Percentiles rank a stretch among this genome's conserved stretches.
phyloP scores from a whole-genome alignment of 2,329 filamentous ascomycete genomes.

The Dothidotthia symphoricarpi region DNA sequence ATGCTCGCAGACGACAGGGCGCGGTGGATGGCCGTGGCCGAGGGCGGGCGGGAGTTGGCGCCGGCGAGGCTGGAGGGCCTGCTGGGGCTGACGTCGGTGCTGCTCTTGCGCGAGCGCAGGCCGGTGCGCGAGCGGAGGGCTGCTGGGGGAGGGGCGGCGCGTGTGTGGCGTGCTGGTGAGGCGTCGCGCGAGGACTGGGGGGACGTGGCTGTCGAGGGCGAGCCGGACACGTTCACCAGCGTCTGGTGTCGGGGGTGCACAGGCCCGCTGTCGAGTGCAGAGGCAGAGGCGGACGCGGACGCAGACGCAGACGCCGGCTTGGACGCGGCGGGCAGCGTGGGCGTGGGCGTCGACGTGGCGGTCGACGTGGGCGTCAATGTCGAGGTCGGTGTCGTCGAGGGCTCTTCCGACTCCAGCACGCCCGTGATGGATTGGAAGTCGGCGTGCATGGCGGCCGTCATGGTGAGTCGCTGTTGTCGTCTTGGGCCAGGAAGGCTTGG shows the following conservation, averaged over 20 bases:
- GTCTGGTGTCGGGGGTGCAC: constrained; percentile 13
- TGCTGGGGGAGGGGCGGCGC: constrained; percentile 20
- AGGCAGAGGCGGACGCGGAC: constrained; percentile 6
- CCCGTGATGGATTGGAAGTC: constrained; percentile 41
- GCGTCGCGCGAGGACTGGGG: constrained; percentile 50
- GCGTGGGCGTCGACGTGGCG: constrained; percentile 12
- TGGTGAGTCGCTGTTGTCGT: neutral
- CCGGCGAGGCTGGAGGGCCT: constrained; percentile 38
- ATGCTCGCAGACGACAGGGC: constrained; percentile 67
- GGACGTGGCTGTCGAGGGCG: constrained; percentile 43
- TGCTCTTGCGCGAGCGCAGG: constrained; percentile 47
- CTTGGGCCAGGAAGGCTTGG: neutral
- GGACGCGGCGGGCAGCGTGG: constrained; percentile 9
- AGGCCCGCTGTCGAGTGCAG: constrained; percentile 10
- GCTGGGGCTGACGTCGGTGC: constrained; percentile 45
- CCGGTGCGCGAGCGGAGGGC: constrained; percentile 25
- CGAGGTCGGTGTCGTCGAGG: constrained; percentile 9
- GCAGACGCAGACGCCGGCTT: constrained; percentile 6
- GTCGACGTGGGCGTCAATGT: constrained; percentile 12
- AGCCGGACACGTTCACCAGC: constrained; percentile 31
- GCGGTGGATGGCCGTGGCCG: constrained; percentile 63
- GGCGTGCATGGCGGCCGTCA: constrained; percentile 11
- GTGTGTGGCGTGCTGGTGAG: constrained; percentile 44
- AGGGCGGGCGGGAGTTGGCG: constrained; percentile 51
- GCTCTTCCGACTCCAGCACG: constrained; percentile 40